Conservation (phyloP, 1,284 basidiomycete genomes). For the Ceratobasidium sp. region DNA sequence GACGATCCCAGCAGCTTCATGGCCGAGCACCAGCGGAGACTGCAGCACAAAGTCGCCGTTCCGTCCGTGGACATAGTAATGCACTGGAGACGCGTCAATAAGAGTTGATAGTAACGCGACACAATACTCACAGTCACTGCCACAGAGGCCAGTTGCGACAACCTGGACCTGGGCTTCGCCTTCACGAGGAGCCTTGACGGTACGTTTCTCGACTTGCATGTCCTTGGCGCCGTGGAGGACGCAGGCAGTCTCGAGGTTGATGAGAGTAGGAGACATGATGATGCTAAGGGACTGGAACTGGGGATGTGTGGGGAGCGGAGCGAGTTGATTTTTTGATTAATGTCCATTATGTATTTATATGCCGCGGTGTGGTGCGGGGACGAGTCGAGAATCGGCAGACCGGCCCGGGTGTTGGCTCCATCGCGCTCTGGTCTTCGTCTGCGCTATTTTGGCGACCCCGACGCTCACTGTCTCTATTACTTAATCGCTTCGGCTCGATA, state of each 20-base stretch:
- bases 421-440: not conserved
- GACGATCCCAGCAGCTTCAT: slow-evolving; percentile 89
- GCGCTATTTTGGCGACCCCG: slow-evolving; percentile 35
- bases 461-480: slow-evolving; percentile 14
- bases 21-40: slow-evolving; percentile 88
- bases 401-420: slow-evolving; percentile 33
- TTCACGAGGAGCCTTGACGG: slow-evolving; percentile 73
- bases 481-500: slow-evolving; percentile 32
- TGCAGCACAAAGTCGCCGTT: slow-evolving; percentile 93
- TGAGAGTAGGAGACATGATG: slow-evolving; percentile 70
- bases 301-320: slow-evolving; percentile 37
- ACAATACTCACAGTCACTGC: slow-evolving; percentile 81
- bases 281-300: slow-evolving; percentile 48
- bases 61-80: slow-evolving; percentile 89
- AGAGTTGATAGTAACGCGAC: not conserved
- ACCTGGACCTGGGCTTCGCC: slow-evolving; percentile 81
- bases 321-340: slow-evolving; percentile 42
- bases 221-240: slow-evolving; percentile 81
- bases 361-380: slow-evolving; percentile 41
- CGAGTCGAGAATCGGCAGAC: slow-evolving; percentile 18
- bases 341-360: slow-evolving; percentile 12
- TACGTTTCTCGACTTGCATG: slow-evolving; percentile 77
- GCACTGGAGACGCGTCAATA: slow-evolving; percentile 62
- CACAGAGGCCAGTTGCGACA: slow-evolving; percentile 90
- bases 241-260: slow-evolving; percentile 70